Percentiles rank a stretch among this genome's conserved stretches.
phyloP scores from a whole-genome alignment of 1,139 yeast species.

The Candida mesenterica region DNA sequence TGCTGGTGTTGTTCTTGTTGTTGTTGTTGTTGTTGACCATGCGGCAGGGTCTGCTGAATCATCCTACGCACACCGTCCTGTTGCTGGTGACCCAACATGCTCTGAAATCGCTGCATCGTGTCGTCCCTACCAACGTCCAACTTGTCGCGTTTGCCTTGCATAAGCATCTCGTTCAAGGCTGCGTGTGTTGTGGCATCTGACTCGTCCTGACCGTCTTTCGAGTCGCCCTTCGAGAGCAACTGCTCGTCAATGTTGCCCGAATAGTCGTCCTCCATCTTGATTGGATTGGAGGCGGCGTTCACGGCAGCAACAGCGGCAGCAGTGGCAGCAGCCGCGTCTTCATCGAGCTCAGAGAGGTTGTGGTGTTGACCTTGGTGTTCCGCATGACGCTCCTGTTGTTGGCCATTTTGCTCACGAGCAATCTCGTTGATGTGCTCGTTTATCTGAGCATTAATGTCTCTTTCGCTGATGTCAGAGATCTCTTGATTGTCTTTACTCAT shows the following conservation, averaged over 20 bases:
- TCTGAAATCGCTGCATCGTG: constrained; percentile 1
- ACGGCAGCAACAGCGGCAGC: constrained; percentile 12
- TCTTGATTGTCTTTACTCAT: background rate
- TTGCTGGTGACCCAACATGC: constrained; percentile 10
- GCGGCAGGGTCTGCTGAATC: constrained; percentile 14
- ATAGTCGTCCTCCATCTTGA: constrained; percentile 34
- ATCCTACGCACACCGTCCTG: constrained; percentile 13
- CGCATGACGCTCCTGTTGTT: background rate
- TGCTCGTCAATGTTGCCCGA: constrained; percentile 48
- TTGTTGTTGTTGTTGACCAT: constrained; percentile 14
- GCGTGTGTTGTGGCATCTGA: constrained; percentile 20
- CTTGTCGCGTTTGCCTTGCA: background rate
- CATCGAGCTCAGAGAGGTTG: constrained; percentile 6
- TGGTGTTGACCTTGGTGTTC: constrained; percentile 4
- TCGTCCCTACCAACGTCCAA: background rate
- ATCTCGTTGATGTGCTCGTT: background rate
- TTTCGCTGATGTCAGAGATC: background rate
- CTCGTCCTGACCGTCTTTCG: constrained; percentile 14
- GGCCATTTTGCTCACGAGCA: background rate
- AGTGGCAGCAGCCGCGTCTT: constrained; percentile 8
- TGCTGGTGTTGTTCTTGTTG: constrained; percentile 20
- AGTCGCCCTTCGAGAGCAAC: constrained; percentile 20
- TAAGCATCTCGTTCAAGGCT: constrained; percentile 1
- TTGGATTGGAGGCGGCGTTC: constrained; percentile 12
- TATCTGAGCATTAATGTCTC: background rate